Base-by-base conservation (phyloP, 2,329 filamentous ascomycete genomes). In the Ceratocystis albifundus region DNA sequence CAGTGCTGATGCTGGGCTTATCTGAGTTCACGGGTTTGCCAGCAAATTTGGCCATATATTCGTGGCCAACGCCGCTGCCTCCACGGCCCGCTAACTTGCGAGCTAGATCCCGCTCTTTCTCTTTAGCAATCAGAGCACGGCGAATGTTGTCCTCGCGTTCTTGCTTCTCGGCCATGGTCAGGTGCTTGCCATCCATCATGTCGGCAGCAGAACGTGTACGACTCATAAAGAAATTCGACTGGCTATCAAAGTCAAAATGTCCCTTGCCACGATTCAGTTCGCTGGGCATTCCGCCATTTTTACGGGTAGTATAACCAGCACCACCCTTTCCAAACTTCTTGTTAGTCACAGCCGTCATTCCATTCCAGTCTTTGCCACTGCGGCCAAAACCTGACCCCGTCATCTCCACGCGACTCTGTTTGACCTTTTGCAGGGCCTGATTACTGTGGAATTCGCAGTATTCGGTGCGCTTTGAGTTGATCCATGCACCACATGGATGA, bases 381-480 rank as follows among this genome's bases (percentile, higher is more conserved):
- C 71, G 61, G 3, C 76, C 76, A 59, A 77, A 82, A 22, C 81
- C 82, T 75, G 86, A 87, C 12, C 80, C 83, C 72, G 92, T 96
- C 68, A 96, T 81, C 72, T 96, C 91, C 79, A 92, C 86, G 45
- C 92, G 82, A 36, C 80, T 78, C 65, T 72, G 84, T 73, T 89
- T 92, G 61, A 66, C 36, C 20, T 63, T 62, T 65, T 86, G 83
- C 2, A 97, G 78, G 30, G 90, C 87, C 30, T 90, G 79, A 71
- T 95, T 91, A 70, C 96, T 85, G 75, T 99, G 94, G 71, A 88
- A 99, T 70, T 96, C 91, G 76, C 94, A 99, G 73, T 88, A 90
- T 71, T 96, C 87, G 0, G 92, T 96, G 71, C 91, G 89, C 65
- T 90, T 85, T 70, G 84, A 85, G 74, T 99, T 93, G 68, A 99